Base-by-base conservation (phyloP, 805 yeast genomes). In the Myxozyma neglecta region DNA sequence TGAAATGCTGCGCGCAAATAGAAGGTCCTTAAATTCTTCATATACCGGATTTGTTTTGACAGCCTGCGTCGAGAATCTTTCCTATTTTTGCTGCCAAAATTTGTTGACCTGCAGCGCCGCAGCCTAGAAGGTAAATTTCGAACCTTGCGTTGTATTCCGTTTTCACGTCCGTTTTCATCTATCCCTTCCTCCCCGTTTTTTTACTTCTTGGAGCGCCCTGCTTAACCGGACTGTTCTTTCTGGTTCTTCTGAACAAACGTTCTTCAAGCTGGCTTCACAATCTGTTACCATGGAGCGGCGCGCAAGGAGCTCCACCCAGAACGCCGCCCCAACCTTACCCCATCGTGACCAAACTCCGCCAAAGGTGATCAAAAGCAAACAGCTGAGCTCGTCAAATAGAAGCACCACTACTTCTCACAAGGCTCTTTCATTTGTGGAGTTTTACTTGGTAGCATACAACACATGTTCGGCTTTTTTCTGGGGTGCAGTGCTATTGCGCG, bases 401-500 rank as follows among this genome's bases (percentile, higher is more conserved):
- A n/a, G 18, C 42, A 35, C 35, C 16, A 34, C 34, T 14, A 24
- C 46, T 14, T 49, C 44, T 6, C 42, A 29, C 32, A 40, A 24
- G 42, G 14, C 40, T 10, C 53, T 54, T 11, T 16, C 55, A 34
- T 37, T 51, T 34, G 47, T 36, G 14, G 40, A 47, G 34, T 36
- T 59, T 20, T 77, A 77, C 59, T 69, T 85, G 54, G 75, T 80
- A 2, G 68, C 76, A 9, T 85, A 84, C 74, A 85, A 85, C 74
- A 75, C 80, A 45, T 57, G 80, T 20, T 81, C 87, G 36, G 85
- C 84, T 0, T 68, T 77, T 13, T 74, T 83, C 29, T 85, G 89
- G 89, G 75, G 74, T 2, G 75, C 79, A 10, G 80, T 85, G 8
- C 73, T 85, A 13, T 71, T 75, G 57, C 77, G 81, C 45, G 79